Evolutionary conservation across 2,329 filamentous ascomycete genomes (phyloP), one percentile per base, ranked within the genome.

Genomic region (Trichoderma simmonsii): DNA sequence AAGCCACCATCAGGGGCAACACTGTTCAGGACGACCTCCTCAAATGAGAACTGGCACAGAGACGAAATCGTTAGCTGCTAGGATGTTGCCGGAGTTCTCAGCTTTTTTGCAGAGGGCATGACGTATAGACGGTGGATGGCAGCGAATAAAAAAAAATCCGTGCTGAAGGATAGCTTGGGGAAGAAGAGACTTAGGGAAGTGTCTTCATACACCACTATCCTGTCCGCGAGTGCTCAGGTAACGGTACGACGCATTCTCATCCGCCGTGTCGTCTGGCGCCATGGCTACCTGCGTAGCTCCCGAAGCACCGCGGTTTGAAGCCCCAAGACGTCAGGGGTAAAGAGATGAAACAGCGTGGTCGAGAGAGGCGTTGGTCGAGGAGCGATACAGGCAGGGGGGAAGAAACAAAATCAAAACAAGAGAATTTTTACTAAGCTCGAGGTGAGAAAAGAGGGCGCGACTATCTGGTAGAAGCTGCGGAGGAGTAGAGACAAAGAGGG

Each of bases 21-120:
- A 59, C 94, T 94, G 82, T 97, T 97, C 75, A 97, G 86, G 54
- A 97, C 94, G 61, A 94, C 94, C 69, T 94, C 91, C 82, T 98
- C 95, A 81, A 98, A 97, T 67, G 93, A 95, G 76, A 97, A 87
- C 92, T 95, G 76, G 48, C 15, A 28, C 21, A 54, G n/a, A 60
- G 34, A 62, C 43, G 15, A 34, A 67, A 56, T 7, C 12, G 54
- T 71, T 62, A 71, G 69, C 61, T 43, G 34, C 69, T 39, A 18
- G 32, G 48, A 51, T 34, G 34, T 15, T 26, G 34, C 24, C 18
- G 43, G 32, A n/a, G 21, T 36, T 70, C 60, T 34, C 28, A 56
- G 43, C 43, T 66, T 32, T 32, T 32, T 21, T 51, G 63, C 18
- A 48, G 15, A 51, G 63, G 43, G 43, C 30, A 56, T n/a, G 63